phyloP scores from a whole-genome alignment of 140 eudicot genomes.

The Senecio squalidus region DNA sequence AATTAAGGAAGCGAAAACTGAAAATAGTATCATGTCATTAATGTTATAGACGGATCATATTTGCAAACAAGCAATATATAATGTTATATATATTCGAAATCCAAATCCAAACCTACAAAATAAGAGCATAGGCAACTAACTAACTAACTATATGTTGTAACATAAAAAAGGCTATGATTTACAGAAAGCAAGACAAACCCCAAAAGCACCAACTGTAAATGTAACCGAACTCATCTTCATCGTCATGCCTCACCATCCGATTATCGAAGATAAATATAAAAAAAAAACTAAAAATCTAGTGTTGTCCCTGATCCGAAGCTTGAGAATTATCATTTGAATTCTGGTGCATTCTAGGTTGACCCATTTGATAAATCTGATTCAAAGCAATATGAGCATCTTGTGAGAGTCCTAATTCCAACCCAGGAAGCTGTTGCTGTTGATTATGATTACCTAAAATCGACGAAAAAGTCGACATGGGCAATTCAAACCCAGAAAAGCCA shows the following conservation, averaged over 20 bases:
- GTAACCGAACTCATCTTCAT: constrained; percentile 15
- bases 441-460: constrained; percentile 51
- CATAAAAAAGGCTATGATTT: constrained; percentile 26
- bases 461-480: constrained; percentile 50
- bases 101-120: constrained; percentile 25
- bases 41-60: too few relatives aligned
- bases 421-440: constrained; percentile 48
- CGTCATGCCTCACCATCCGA: constrained; percentile 14
- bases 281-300: constrained; percentile 11
- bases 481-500: constrained; percentile 59
- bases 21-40: too few relatives aligned
- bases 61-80: constrained; percentile 18
- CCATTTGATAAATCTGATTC: constrained; percentile 77
- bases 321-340: constrained; percentile 70
- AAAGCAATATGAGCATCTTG: constrained; percentile 62
- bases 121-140: constrained; percentile 14
- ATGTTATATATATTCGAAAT: constrained; percentile 10
- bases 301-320: constrained; percentile 56
- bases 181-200: constrained; percentile 16
- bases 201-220: constrained; percentile 12
- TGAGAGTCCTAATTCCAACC: constrained; percentile 75
- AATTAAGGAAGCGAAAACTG: too few relatives aligned
- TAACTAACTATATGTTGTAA: constrained; percentile 21
- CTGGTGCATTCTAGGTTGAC: constrained; percentile 48
- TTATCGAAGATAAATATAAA: constrained; percentile 12